Conservation (phyloP, 805 yeast genomes). For the Saccharomycopsis sp. region DNA sequence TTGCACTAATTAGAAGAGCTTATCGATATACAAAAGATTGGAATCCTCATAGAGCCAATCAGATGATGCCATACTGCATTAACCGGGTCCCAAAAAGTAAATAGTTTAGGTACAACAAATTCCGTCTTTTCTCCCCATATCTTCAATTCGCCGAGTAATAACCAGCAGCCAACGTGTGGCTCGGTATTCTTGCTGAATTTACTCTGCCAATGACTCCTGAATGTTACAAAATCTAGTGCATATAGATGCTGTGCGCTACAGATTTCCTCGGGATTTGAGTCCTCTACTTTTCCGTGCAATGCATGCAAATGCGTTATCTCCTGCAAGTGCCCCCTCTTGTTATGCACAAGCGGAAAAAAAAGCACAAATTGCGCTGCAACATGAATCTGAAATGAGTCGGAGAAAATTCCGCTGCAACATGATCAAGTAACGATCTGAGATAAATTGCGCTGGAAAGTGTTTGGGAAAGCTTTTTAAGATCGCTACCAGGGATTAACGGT, state of each 20-base stretch:
- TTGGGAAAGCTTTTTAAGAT: no score
- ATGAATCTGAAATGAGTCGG: neutral
- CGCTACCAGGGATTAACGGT: no score
- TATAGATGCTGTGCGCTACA: neutral
- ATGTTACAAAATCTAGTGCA: neutral
- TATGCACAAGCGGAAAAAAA: neutral
- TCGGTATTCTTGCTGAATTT: no score
- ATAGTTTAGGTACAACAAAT: no score
- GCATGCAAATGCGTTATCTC: neutral
- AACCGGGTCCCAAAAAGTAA: no score
- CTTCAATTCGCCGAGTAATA: constrained; percentile 83
- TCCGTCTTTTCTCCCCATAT: constrained; percentile 82
- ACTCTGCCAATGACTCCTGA: neutral
- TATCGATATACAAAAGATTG: no score
- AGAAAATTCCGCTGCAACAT: neutral
- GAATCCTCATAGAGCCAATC: no score
- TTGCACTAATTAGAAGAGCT: neutral
- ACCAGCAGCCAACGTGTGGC: no score
- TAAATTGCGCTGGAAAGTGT: no score
- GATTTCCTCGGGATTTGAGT: neutral
- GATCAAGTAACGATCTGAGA: no score
- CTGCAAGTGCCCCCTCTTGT: neutral
- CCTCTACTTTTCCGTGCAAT: no score
- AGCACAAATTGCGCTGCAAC: neutral
- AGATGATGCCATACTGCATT: no score